Evolutionary conservation across 257 asterid species (phyloP).

Genomic region (Gynochthodes officinalis): DNA sequence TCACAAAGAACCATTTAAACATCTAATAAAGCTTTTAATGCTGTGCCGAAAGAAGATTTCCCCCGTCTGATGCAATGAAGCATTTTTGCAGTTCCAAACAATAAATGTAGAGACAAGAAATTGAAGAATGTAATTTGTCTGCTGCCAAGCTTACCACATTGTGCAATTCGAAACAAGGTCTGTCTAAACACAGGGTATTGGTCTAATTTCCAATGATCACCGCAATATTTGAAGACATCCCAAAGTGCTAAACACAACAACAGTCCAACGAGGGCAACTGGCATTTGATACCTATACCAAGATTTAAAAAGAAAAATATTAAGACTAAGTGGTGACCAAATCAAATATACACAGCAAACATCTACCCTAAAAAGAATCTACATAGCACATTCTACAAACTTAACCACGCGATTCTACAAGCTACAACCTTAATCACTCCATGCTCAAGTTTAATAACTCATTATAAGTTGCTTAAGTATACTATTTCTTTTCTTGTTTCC

Average conservation of each 20-base stretch:
- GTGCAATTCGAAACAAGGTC: constrained; percentile 51
- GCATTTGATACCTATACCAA: constrained; percentile 74
- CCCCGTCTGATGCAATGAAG: background rate
- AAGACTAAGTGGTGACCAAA: background rate
- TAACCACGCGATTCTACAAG: background rate
- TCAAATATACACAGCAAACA: background rate
- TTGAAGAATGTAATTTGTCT: background rate
- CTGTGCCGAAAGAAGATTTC: background rate
- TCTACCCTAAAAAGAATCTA: background rate
- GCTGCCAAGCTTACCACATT: constrained; percentile 63
- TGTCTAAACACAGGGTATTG: constrained; percentile 44
- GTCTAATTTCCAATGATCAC: constrained; percentile 62
- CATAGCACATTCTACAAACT: background rate
- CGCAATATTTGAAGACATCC: constrained; percentile 62
- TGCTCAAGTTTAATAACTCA: background rate
- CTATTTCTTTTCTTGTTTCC: background rate
- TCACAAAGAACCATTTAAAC: background rate
- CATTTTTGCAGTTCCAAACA: background rate
- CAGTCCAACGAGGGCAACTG: constrained; percentile 72
- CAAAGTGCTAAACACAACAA: constrained; percentile 72
- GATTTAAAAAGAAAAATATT: constrained; percentile 9
- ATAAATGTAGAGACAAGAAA: background rate
- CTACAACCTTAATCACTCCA: background rate
- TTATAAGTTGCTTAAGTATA: background rate
- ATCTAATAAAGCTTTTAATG: background rate